Conservation (phyloP, 352 stramenopile genomes). For the Paralagenidium karlingii region DNA sequence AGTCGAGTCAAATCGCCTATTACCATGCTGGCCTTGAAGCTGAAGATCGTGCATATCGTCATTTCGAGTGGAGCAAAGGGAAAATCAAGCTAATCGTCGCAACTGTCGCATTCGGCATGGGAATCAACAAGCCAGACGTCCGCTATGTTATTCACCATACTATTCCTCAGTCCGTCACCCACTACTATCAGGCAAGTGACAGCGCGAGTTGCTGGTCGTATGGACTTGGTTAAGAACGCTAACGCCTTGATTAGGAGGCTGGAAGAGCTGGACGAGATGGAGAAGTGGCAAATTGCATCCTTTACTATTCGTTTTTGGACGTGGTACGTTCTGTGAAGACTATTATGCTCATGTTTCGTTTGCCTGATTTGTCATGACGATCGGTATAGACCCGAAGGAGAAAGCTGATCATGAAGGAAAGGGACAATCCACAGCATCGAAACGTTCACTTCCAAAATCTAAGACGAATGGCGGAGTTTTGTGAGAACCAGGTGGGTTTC, state of each 20-base stretch:
- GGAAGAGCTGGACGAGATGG: conserved; percentile 71
- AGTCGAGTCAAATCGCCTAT: conserved; percentile 63
- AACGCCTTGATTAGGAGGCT: conserved; percentile 77
- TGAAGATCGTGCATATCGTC: conserved; percentile 55
- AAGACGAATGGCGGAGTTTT: conserved; percentile 77
- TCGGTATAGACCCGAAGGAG: conserved; percentile 30
- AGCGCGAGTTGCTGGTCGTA: too few relatives aligned
- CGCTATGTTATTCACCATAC: conserved; percentile 85
- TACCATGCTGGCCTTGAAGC: conserved; percentile 73
- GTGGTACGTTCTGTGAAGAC: conserved; percentile 22
- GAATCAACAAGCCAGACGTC: conserved; percentile 83
- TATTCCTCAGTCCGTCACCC: conserved; percentile 78
- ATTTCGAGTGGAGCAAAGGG: conserved; percentile 83
- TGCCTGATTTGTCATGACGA: background rate
- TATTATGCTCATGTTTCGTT: too few relatives aligned
- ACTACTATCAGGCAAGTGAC: conserved; percentile 58
- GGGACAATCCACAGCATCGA: conserved; percentile 58
- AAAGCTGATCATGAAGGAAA: conserved; percentile 71
- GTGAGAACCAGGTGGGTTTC: conserved; percentile 55
- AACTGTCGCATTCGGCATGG: conserved; percentile 83
- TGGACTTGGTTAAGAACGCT: too few relatives aligned
- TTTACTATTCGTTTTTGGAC: conserved; percentile 81
- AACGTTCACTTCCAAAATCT: conserved; percentile 79
- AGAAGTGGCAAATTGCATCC: conserved; percentile 69
- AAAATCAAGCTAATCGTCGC: conserved; percentile 85